Evolutionary conservation across 176 grass and related monocot genomes (phyloP), one percentile per base, ranked within the genome.

Genomic region (Pontederia paniculata): DNA sequence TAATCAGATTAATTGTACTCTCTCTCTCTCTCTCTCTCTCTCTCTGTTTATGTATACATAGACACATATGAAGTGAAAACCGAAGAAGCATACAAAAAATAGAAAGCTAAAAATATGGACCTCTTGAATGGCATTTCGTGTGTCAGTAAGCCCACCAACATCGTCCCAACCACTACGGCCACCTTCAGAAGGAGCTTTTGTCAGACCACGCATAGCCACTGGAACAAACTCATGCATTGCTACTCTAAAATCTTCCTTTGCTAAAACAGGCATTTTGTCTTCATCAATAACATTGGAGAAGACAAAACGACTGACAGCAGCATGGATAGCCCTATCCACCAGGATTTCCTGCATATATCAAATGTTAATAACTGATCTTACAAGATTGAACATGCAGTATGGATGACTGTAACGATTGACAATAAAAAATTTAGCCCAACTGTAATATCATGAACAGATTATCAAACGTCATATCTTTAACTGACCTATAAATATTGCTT

Each of bases 201-300:
- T 83, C 23, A 96, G 82, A 80, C 84, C 79, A 73, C 90, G 85
- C 90, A 96, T 96, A 9, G 85, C 85, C 60, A 96, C 82, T 54
- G 85, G 90, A 83, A 86, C 75, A 67, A 89, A 96, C 50, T 81
- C 76, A 58, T 89, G 82, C 85, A 89, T 89, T 28, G 85, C 90
- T 76, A 73, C 80, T 56, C 63, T 67, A 60, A 96, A 96, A 72
- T 96, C 90, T 47, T 96, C 90, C 60, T 74, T 81, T 48, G 73
- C 58, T 55, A 89, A 65, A 49, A 17, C 74, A 69, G n/a, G 70
- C 46, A 73, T 75, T 54, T 18, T 52, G 45, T 76, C 50, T 61
- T 63, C 75, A 58, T 52, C 46, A 54, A 57, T 48, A 74, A 45
- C 50, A 63, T 42, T 74, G 47, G 70, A 73, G 16, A 73, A 72